Evolutionary conservation across 371 early-diverging fungal genomes (phyloP).

Genomic region (Mortierella sp.): DNA sequence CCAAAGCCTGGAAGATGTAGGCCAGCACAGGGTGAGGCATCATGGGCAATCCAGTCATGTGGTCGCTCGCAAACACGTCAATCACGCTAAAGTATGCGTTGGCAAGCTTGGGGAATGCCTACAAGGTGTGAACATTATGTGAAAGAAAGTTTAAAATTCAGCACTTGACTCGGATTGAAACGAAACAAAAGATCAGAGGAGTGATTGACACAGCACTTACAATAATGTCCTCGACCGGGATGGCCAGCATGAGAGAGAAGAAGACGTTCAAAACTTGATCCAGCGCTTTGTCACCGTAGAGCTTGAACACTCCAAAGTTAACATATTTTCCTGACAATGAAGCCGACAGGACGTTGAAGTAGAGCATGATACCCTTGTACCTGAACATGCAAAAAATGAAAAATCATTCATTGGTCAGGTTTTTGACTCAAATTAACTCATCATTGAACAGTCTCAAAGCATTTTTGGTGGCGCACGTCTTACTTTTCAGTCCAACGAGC

Average conservation of each 20-base stretch:
- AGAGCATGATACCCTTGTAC: slow-evolving; percentile 85
- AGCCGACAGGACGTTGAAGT: slow-evolving; percentile 80
- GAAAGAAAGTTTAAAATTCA: not conserved
- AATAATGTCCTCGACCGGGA: slow-evolving; percentile 82
- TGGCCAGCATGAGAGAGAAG: slow-evolving; percentile 78
- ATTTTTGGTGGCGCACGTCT: not conserved
- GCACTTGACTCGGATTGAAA: not conserved
- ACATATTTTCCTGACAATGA: slow-evolving; percentile 88
- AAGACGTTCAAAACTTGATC: slow-evolving; percentile 76
- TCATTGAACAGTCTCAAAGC: no score
- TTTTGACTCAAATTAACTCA: not conserved
- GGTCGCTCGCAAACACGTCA: slow-evolving; percentile 76
- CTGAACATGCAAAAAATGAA: slow-evolving; percentile 29
- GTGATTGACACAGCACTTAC: slow-evolving; percentile 56
- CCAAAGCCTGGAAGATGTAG: slow-evolving; percentile 75
- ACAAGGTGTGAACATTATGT: not conserved
- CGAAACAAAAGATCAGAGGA: not conserved
- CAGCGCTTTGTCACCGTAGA: slow-evolving; percentile 90
- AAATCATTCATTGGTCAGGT: not conserved
- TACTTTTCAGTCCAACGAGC: slow-evolving; percentile 50
- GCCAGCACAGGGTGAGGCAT: slow-evolving; percentile 68
- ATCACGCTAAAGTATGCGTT: slow-evolving; percentile 71
- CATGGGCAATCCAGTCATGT: slow-evolving; percentile 71
- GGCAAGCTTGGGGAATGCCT: slow-evolving; percentile 78
- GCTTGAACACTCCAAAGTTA: slow-evolving; percentile 92